These are phyloP conservation scores for Carex littledalei DNA, from an alignment of 176 grass and related monocot genomes.

Conservation along the genomic window DNA sequence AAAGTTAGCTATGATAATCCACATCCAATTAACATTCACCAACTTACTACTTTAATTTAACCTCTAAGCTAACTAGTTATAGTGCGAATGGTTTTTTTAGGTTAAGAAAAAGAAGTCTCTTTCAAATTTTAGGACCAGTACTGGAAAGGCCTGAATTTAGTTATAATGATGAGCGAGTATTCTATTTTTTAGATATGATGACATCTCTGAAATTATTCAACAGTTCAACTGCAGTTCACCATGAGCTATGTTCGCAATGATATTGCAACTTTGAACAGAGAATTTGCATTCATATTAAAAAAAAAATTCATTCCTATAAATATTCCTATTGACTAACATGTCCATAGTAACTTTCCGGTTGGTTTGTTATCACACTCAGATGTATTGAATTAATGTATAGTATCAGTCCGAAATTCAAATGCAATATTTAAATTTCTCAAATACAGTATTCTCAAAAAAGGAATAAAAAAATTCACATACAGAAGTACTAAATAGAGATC, in stretches of 20 bases:
- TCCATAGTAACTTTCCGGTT: no score
- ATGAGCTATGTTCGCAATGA: background rate
- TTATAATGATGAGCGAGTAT: background rate
- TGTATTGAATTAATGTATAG: no score
- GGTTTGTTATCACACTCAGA: no score
- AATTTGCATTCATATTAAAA: no score
- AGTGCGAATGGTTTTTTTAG: background rate
- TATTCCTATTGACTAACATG: no score
- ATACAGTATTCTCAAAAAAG: no score
- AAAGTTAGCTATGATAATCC: no score
- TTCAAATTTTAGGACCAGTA: background rate
- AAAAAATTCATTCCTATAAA: no score
- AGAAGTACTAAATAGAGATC: no score
- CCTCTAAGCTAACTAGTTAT: background rate
- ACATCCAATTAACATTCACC: background rate
- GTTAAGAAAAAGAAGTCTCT: background rate
- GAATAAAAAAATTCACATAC: no score
- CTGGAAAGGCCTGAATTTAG: background rate
- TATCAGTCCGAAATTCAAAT: no score
- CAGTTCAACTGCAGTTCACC: background rate
- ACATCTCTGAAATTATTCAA: background rate
- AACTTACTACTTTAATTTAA: background rate
- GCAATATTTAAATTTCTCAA: no score
- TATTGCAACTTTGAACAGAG: background rate
- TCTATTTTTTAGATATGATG: background rate